Evolutionary conservation across 2,329 filamentous ascomycete genomes (phyloP).

Genomic region (Nemania bipapillata): DNA sequence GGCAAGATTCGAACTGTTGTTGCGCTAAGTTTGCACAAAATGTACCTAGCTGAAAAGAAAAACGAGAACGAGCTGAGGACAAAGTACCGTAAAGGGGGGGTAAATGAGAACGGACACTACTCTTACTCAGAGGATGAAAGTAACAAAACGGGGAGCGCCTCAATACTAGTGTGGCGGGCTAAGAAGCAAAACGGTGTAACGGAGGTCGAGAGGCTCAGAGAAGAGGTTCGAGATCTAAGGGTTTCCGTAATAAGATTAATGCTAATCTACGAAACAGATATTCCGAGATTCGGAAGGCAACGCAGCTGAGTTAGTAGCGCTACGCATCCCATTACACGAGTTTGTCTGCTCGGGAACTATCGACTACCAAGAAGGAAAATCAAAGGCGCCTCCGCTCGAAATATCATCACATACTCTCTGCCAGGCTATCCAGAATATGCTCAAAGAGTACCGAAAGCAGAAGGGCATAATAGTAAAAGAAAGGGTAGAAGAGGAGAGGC

Average conservation of each 20-base stretch:
- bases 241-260: not conserved
- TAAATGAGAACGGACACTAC: not conserved
- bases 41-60: conserved; percentile 3
- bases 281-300: conserved; percentile 6
- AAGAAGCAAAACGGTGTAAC: not conserved
- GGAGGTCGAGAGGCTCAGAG: not conserved
- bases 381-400: not conserved
- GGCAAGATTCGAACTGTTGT: not conserved
- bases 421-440: not conserved
- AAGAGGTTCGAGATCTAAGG: not conserved
- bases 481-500: not conserved
- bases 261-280: not conserved
- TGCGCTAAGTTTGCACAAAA: not conserved
- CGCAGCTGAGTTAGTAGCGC: not conserved
- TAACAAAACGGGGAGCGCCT: conserved; percentile 1
- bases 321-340: not conserved
- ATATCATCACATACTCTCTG: not conserved
- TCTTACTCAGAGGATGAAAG: not conserved
- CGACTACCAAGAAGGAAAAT: not conserved
- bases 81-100: not conserved
- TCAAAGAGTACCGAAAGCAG: not conserved
- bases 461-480: not conserved
- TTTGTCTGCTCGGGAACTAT: not conserved
- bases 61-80: not conserved
- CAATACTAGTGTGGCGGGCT: not conserved